Percentiles rank a stretch among this genome's conserved stretches.
Conservation (phyloP, 192 early-diverging fungal species). For the Paraglomus brasilianum region DNA sequence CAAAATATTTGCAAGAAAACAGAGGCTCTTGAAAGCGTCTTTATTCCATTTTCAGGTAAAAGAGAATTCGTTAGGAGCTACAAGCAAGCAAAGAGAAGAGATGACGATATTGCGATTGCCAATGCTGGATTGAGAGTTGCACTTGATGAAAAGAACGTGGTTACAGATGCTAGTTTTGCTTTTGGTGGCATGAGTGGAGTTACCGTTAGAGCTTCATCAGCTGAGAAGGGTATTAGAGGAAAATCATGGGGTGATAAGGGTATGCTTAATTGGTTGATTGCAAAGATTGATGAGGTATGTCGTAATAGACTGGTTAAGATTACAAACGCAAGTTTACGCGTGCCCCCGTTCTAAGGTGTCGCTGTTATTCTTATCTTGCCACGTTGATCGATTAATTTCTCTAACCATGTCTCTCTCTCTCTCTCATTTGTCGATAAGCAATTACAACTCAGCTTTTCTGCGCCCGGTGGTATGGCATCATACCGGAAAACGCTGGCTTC, state of each 20-base stretch:
- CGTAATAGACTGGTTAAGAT: background rate
- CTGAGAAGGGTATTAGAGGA: conserved; percentile 48
- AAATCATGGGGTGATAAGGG: conserved; percentile 54
- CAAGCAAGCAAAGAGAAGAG: conserved; percentile 87
- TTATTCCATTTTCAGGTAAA: conserved; percentile 59
- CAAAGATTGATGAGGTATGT: conserved; percentile 38
- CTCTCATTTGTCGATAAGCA: background rate
- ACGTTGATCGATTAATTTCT: too few species aligned
- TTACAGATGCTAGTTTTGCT: conserved; percentile 62
- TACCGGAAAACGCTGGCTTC: conserved; percentile 60
- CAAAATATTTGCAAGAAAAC: conserved; percentile 60
- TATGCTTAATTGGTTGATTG: conserved; percentile 46
- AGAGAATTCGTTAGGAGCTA: conserved; percentile 69
- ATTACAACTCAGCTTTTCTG: conserved; percentile 46
- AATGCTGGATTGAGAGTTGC: conserved; percentile 67
- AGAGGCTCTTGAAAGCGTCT: conserved; percentile 68
- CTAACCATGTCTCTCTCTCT: too few species aligned
- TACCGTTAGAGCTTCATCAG: conserved; percentile 55
- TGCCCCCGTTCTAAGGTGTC: too few species aligned
- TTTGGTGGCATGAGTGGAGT: conserved; percentile 81
- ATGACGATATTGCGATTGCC: conserved; percentile 88
- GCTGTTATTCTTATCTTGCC: too few species aligned
- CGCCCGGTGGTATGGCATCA: conserved; percentile 69
- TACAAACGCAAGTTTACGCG: too few species aligned
- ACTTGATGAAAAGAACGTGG: conserved; percentile 47